A percentile compares a stretch with the other conserved stretches of the same genome.
Conservation (phyloP, 495 filamentous ascomycete species). For the Xylaria curta region DNA sequence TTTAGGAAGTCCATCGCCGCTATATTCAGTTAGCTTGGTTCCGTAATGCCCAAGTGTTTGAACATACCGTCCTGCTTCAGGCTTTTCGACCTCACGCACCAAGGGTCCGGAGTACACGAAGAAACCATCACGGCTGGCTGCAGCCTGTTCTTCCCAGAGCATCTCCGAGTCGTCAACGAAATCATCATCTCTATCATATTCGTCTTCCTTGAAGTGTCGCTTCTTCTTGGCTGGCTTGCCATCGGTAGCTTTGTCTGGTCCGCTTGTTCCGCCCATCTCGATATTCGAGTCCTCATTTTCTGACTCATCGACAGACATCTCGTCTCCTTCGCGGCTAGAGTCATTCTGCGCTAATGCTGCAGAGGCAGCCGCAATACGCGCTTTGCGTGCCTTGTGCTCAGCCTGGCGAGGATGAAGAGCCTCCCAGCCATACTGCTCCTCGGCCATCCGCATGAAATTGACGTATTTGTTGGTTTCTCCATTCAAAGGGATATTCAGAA, state of each 20-base stretch:
- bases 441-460: slow-evolving; percentile 93
- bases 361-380: slow-evolving; percentile 83
- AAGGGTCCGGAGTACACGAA: slow-evolving; percentile 88
- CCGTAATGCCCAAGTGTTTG: slow-evolving; percentile 14
- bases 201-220: slow-evolving; percentile 88
- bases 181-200: slow-evolving; percentile 95
- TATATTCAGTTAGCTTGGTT: slow-evolving; percentile 49
- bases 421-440: slow-evolving; percentile 92
- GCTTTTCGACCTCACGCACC: slow-evolving; percentile 85
- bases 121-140: slow-evolving; percentile 90
- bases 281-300: slow-evolving; percentile 76
- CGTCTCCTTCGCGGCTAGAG: slow-evolving; percentile 75
- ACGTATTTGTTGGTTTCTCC: slow-evolving; percentile 86
- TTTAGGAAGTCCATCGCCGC: slow-evolving; percentile 77
- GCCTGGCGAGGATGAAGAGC: slow-evolving; percentile 90
- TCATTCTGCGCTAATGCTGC: slow-evolving; percentile 77
- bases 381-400: slow-evolving; percentile 78
- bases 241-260: slow-evolving; percentile 57
- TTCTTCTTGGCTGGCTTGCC: slow-evolving; percentile 71
- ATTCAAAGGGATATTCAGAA: slow-evolving; percentile 79
- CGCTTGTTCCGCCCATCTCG: slow-evolving; percentile 73
- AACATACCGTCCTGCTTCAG: slow-evolving; percentile 65
- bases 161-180: slow-evolving; percentile 97
- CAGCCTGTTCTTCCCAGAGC: slow-evolving; percentile 94
- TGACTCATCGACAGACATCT: slow-evolving; percentile 73